phyloP scores from a whole-genome alignment of 1,284 basidiomycete genomes.

The Tetrapyrgos nigripes region DNA sequence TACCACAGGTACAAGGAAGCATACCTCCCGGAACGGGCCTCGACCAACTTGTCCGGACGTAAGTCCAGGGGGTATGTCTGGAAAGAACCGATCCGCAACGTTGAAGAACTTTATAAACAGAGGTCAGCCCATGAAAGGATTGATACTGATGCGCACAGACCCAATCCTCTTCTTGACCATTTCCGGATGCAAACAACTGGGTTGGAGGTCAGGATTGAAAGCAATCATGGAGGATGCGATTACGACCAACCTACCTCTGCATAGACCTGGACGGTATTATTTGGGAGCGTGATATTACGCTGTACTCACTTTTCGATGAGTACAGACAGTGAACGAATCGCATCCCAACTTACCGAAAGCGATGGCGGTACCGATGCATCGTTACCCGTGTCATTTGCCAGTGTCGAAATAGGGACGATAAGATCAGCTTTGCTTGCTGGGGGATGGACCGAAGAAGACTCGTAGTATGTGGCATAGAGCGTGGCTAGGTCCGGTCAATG shows the following conservation, averaged over 20 bases:
- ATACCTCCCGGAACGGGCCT: constrained; percentile 83
- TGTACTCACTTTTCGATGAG: constrained; percentile 31
- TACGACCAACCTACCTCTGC: constrained; percentile 59
- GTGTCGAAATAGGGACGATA: constrained; percentile 73
- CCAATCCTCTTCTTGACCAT: constrained; percentile 81
- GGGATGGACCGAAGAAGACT: constrained; percentile 59
- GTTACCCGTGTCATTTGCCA: constrained; percentile 66
- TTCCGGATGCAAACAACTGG: constrained; percentile 63
- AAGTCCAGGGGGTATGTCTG: constrained; percentile 57
- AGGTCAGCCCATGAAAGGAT: constrained; percentile 13
- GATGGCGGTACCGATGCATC: constrained; percentile 75
- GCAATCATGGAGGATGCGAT: not conserved
- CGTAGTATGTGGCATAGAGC: constrained; percentile 73
- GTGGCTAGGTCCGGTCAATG: constrained; percentile 51
- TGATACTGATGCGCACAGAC: constrained; percentile 40
- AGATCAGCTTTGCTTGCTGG: constrained; percentile 64
- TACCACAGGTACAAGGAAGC: too few species aligned
- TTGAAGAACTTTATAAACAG: constrained; percentile 68
- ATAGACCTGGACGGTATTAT: constrained; percentile 70
- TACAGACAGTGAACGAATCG: not conserved
- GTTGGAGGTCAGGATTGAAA: not conserved
- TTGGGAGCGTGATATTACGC: constrained; percentile 73
- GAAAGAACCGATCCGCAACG: constrained; percentile 64
- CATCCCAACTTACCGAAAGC: constrained; percentile 59
- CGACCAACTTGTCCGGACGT: constrained; percentile 63